A percentile compares a stretch with the other conserved stretches of the same genome.
phyloP scores from a whole-genome alignment of 1,284 basidiomycete species.

The Ganoderma boninense region DNA sequence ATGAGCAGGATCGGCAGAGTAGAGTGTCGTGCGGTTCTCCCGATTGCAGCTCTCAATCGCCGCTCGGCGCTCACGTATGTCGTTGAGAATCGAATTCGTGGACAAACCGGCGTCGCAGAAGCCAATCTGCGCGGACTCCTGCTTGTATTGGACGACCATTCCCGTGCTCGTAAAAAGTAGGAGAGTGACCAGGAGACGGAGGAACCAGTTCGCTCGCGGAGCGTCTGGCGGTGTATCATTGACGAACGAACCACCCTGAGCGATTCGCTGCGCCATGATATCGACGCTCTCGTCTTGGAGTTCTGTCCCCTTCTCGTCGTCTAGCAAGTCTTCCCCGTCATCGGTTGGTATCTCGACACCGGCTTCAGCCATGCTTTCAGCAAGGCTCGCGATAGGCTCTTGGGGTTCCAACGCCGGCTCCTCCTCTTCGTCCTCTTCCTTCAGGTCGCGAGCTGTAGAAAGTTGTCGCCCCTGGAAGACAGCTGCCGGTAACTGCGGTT shows the following conservation, averaged over 20 bases:
- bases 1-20: slow-evolving; percentile 42
- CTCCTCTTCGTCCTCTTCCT: slow-evolving; percentile 32
- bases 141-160: slow-evolving; percentile 63
- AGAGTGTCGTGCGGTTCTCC: slow-evolving; percentile 57
- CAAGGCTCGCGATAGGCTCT: slow-evolving; percentile 10
- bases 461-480: slow-evolving; percentile 32
- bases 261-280: slow-evolving; percentile 48
- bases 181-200: slow-evolving; percentile 50
- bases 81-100: slow-evolving; percentile 70
- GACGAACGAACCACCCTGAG: slow-evolving; percentile 41
- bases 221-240: slow-evolving; percentile 14
- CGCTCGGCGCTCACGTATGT: slow-evolving; percentile 51
- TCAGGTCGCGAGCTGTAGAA: slow-evolving; percentile 29
- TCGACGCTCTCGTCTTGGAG: slow-evolving; percentile 39
- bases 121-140: slow-evolving; percentile 77
- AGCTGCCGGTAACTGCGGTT: slow-evolving; percentile 59
- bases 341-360: slow-evolving; percentile 10
- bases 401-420: not conserved
- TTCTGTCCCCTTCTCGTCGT: slow-evolving; percentile 35
- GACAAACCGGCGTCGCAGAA: slow-evolving; percentile 79
- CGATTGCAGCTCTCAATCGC: slow-evolving; percentile 68
- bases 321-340: slow-evolving; percentile 24
- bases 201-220: slow-evolving; percentile 30
- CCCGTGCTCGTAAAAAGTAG: slow-evolving; percentile 50
- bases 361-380: slow-evolving; percentile 18